phyloP scores from a whole-genome alignment of 352 stramenopile species.

The Pythium insidiosum region DNA sequence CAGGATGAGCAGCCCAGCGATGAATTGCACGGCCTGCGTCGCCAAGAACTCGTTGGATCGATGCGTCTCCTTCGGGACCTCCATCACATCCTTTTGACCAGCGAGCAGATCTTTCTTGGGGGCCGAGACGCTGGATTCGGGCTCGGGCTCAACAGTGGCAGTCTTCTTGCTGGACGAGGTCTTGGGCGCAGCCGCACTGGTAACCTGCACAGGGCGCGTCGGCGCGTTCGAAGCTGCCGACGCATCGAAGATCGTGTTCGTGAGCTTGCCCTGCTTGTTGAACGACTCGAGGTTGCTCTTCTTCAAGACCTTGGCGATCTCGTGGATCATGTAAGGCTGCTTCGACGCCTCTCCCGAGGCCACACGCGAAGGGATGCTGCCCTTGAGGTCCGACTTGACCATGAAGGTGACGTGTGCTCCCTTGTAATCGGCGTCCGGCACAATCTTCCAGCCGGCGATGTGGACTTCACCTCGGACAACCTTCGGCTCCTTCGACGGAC shows the following conservation, averaged over 20 bases:
- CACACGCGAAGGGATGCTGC: constrained; percentile 57
- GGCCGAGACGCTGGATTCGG: neutral
- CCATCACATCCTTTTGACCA: constrained; percentile 4
- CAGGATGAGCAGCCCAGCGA: constrained; percentile 34
- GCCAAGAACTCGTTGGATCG: constrained; percentile 29
- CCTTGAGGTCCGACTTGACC: constrained; percentile 67
- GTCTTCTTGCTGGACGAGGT: too few species aligned
- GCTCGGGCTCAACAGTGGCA: neutral
- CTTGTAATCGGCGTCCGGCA: constrained; percentile 44
- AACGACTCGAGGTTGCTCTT: constrained; percentile 26
- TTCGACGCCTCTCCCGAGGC: constrained; percentile 45
- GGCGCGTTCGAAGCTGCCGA: neutral
- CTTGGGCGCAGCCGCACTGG: too few species aligned
- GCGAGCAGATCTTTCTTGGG: too few species aligned
- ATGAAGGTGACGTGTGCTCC: constrained; percentile 52
- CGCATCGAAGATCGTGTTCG: constrained; percentile 38
- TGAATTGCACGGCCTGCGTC: constrained; percentile 42
- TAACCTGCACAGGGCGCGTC: too few species aligned
- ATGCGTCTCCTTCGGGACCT: constrained; percentile 3
- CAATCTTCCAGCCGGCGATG: constrained; percentile 54
- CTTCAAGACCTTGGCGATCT: constrained; percentile 45
- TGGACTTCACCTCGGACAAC: constrained; percentile 59
- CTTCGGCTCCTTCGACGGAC: constrained; percentile 57
- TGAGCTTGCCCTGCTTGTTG: constrained; percentile 26
- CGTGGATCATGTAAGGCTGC: constrained; percentile 54